Evolutionary conservation across 2,329 filamentous ascomycete species (phyloP).

Genomic region (Lachnellula arida): DNA sequence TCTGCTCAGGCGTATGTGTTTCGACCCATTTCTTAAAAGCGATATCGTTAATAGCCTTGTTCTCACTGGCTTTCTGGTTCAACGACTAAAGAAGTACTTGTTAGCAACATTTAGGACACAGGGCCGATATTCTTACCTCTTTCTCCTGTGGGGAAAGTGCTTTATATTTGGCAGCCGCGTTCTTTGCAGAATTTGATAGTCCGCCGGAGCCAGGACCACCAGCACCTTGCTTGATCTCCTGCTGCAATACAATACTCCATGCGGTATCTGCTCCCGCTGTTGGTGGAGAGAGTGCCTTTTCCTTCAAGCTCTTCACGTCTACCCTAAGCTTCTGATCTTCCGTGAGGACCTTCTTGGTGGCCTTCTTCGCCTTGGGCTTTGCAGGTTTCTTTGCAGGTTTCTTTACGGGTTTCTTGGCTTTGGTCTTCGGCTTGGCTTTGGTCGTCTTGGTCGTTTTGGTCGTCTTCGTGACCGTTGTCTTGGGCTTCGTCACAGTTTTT

Average conservation of each 20-base stretch:
- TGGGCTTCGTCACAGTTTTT: conserved; percentile 13
- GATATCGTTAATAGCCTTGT: conserved; percentile 38
- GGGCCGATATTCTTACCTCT: conserved; percentile 31
- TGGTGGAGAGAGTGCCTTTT: conserved; percentile 28
- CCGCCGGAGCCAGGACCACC: background rate
- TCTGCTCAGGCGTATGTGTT: conserved; percentile 50
- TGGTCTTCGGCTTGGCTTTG: conserved; percentile 2
- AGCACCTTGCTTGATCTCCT: background rate
- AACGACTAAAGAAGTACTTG: conserved; percentile 40
- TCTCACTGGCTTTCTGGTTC: conserved; percentile 45
- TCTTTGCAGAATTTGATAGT: conserved; percentile 5
- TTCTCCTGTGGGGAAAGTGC: conserved; percentile 30
- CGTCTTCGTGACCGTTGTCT: background rate
- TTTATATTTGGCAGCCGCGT: conserved; percentile 30
- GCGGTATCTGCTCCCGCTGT: conserved; percentile 30
- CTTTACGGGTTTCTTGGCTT: conserved; percentile 1
- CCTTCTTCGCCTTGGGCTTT: conserved; percentile 12
- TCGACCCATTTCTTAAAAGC: conserved; percentile 51
- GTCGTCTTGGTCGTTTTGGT: conserved; percentile 2
- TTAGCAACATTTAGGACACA: conserved; percentile 4
- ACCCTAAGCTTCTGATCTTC: conserved; percentile 28
- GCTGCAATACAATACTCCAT: conserved; percentile 17
- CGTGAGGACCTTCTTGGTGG: conserved; percentile 29
- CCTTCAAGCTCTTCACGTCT: conserved; percentile 22
- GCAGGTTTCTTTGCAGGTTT: background rate